A percentile compares a stretch with the other conserved stretches of the same genome.
These are phyloP conservation scores for Suillus alpinus DNA, from an alignment of 768 basidiomycete genomes.

Conservation along the genomic window DNA sequence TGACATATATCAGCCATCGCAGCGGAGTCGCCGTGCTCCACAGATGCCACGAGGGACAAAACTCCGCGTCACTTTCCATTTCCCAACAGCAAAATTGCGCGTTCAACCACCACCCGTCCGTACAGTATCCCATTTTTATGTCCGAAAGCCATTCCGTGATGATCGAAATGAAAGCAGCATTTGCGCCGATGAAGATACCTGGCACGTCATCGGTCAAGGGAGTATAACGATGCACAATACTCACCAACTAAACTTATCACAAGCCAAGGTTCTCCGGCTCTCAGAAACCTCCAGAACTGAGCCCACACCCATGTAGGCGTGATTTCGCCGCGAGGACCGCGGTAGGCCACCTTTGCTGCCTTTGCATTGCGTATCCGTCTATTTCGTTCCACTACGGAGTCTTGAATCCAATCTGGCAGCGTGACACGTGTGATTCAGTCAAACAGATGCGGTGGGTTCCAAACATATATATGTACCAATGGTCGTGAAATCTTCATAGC, in stretches of 20 bases:
- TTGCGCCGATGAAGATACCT: slow-evolving; percentile 91
- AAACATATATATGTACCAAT: slow-evolving; percentile 61
- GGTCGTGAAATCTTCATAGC: slow-evolving; percentile 93
- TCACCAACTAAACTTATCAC: slow-evolving; percentile 86
- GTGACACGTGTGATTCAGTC: slow-evolving; percentile 12
- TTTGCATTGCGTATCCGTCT: slow-evolving; percentile 63
- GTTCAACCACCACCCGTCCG: slow-evolving; percentile 97
- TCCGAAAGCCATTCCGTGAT: slow-evolving; percentile 97
- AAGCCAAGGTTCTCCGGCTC: slow-evolving; percentile 88
- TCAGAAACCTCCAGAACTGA: slow-evolving; percentile 54
- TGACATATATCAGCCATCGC: slow-evolving; percentile 82
- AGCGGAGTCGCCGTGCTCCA: slow-evolving; percentile 76
- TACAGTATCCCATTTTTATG: slow-evolving; percentile 96
- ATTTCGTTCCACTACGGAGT: slow-evolving; percentile 86
- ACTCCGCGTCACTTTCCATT: slow-evolving; percentile 77
- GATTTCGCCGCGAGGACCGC: slow-evolving; percentile 48
- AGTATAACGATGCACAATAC: slow-evolving; percentile 22
- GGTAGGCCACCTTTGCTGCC: slow-evolving; percentile 39
- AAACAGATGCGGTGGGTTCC: slow-evolving; percentile 7
- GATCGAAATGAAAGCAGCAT: slow-evolving; percentile 94
- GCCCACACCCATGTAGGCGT: slow-evolving; percentile 60
- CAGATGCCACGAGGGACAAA: slow-evolving; percentile 88
- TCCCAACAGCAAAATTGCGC: slow-evolving; percentile 99
- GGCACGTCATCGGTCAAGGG: background rate
- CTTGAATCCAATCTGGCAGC: slow-evolving; percentile 89